These are phyloP conservation scores for Syncephalastrum racemosum DNA, from an alignment of 371 early-diverging fungal species.

Conservation along the genomic window DNA sequence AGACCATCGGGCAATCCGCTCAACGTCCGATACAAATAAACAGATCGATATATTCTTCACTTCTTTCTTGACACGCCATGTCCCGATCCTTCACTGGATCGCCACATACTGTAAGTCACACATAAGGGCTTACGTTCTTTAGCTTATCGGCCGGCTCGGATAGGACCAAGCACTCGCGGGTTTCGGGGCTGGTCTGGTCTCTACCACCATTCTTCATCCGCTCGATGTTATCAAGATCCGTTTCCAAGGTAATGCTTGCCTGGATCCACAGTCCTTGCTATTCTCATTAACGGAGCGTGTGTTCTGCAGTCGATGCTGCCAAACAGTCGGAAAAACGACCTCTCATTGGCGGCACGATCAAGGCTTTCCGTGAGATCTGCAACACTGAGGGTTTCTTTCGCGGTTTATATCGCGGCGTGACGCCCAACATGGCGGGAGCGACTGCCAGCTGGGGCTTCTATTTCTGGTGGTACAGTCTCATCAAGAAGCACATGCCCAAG, in stretches of 20 bases:
- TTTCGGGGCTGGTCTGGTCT: conserved; percentile 80
- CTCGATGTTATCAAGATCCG: conserved; percentile 91
- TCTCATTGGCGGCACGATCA: conserved; percentile 68
- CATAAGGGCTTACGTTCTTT: background rate
- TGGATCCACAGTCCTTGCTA: background rate
- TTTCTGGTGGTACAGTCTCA: conserved; percentile 85
- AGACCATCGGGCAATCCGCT: no score
- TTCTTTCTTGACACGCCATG: background rate
- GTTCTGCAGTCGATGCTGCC: conserved; percentile 49
- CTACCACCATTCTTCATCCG: conserved; percentile 86
- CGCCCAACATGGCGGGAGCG: conserved; percentile 92
- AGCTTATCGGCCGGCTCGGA: background rate
- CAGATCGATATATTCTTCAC: background rate
- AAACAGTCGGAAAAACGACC: conserved; percentile 40
- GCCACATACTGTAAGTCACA: no score
- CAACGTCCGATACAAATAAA: no score
- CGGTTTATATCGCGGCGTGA: conserved; percentile 89
- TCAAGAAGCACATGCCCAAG: conserved; percentile 75
- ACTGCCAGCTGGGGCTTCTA: conserved; percentile 94
- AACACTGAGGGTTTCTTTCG: conserved; percentile 54
- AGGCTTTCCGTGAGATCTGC: conserved; percentile 59
- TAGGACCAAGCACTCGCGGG: conserved; percentile 92
- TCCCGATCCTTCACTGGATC: background rate
- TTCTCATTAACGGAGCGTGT: background rate
- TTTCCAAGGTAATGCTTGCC: conserved; percentile 68